Evolutionary conservation across 257 asterid genomes (phyloP).

Genomic region (Nicotiana benthamiana): DNA sequence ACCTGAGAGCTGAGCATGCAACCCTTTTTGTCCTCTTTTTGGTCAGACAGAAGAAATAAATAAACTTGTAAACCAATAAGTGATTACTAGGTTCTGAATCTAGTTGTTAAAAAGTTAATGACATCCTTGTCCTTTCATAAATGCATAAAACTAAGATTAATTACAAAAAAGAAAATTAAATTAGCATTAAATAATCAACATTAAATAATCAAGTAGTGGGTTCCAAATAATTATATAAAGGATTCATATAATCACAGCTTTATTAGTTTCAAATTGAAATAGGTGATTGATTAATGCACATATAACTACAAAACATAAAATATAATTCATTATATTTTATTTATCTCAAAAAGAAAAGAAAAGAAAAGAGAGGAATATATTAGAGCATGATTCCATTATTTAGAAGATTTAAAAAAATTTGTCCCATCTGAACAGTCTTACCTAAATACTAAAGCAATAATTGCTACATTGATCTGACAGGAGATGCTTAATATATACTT

Average conservation of each 20-base stretch:
- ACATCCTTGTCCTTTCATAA: too few relatives aligned
- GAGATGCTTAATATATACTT: not conserved
- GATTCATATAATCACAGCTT: not conserved
- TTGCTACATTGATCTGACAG: not conserved
- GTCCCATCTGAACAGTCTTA: not conserved
- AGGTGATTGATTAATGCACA: not conserved
- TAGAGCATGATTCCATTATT: not conserved
- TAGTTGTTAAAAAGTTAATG: too few relatives aligned
- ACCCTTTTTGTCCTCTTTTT: slow-evolving; percentile 2
- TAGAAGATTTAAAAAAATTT: not conserved
- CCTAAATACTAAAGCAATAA: not conserved
- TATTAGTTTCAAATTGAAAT: not conserved
- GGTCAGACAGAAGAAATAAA: not conserved
- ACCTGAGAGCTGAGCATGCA: slow-evolving; percentile 1
- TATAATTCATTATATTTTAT: too few relatives aligned
- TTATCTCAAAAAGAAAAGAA: too few relatives aligned
- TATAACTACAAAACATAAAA: not conserved
- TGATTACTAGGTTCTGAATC: not conserved
- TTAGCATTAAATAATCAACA: rapidly evolving
- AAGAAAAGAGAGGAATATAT: not conserved
- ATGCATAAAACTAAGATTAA: too few relatives aligned
- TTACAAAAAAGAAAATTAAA: too few relatives aligned
- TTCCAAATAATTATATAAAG: too few relatives aligned
- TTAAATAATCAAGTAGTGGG: too few relatives aligned
- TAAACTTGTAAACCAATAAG: not conserved